Evolutionary conservation across 179 eudicot species (phyloP), one percentile per base, ranked within the genome.

Genomic region (Amaranthus tricolor): DNA sequence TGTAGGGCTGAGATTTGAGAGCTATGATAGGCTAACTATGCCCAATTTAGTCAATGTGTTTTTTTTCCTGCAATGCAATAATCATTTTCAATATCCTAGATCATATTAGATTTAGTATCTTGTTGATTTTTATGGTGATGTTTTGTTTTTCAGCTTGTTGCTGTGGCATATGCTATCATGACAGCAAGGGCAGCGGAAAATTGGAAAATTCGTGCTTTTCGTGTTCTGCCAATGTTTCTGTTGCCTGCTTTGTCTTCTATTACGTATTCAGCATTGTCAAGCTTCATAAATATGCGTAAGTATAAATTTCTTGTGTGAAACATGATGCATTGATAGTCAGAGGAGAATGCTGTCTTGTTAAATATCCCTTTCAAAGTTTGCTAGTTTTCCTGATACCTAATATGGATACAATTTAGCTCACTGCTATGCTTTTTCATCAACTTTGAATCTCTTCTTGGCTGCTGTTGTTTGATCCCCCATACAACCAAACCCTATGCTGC

Each of bases 151-250:
- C 61, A 69, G 72, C 47, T 69, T 69, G 72, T 69, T 69, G 72
- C 94, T 21, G 88, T 89, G 82, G 85, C 84, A 73, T 89, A 86
- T 88, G 96, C 96, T 74, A 88, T 91, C 74, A 84, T 86, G 85
- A 86, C 91, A 47, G 86, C 94, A 68, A 83, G 91, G 78, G 82
- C 88, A 5, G 54, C 85, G 44, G 83, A 84, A 79, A 74, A 89
- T 73, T 91, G 96, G 96, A 84, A 88, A 80, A 86, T 77, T 78
- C 88, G 94, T 83, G 96, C 91, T 64, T 68, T 83, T 20, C 88
- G 87, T 14, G 89, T 91, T 74, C 79, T 91, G 77, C 96, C 96
- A 8, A 89, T 91, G 89, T 91, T 91, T 85, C 84, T 88, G 79
- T 78, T 89, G 84, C 96, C 96, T 56, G 87, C 73, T 66, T 62